Conservation (phyloP, 2,329 filamentous ascomycete species). For the Botrytis fragariae region DNA sequence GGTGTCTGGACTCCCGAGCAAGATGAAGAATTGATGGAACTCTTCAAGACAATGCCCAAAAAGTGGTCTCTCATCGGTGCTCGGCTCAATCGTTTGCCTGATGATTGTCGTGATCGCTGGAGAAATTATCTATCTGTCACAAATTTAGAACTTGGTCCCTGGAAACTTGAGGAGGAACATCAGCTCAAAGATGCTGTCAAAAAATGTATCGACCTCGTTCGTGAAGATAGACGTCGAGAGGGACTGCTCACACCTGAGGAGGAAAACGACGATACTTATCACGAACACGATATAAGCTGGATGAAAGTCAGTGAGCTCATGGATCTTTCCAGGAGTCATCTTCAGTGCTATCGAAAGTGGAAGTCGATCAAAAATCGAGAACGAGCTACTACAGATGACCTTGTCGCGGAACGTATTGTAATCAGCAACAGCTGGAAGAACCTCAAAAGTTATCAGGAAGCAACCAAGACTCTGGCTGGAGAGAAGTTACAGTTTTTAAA, state of each 20-base stretch:
- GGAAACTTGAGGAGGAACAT: constrained; percentile 60
- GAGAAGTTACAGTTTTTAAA: constrained; percentile 48
- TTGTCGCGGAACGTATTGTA: constrained; percentile 20
- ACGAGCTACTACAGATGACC: constrained; percentile 26
- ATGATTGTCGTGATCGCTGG: constrained; percentile 69
- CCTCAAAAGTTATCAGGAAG: constrained; percentile 45
- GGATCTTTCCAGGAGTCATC: constrained; percentile 57
- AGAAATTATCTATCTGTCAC: constrained; percentile 63
- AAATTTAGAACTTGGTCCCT: constrained; percentile 50
- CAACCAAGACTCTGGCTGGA: constrained; percentile 43
- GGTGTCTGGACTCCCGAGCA: constrained; percentile 59
- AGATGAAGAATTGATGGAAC: constrained; percentile 50
- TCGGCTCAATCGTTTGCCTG: constrained; percentile 61
- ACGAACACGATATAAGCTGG: constrained; percentile 62
- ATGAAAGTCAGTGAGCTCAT: constrained; percentile 60
- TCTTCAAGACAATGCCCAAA: constrained; percentile 46
- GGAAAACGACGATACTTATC: constrained; percentile 37
- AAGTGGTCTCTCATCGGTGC: constrained; percentile 62
- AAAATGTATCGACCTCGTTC: constrained; percentile 50
- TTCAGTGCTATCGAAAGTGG: constrained; percentile 71
- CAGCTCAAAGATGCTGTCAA: constrained; percentile 46
- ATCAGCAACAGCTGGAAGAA: constrained; percentile 43
- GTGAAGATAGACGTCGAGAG: constrained; percentile 37
- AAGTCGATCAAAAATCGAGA: constrained; percentile 45
- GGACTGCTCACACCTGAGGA: constrained; percentile 35